Evolutionary conservation across 441 rosid species (phyloP).

Genomic region (Populus trichocarpa): DNA sequence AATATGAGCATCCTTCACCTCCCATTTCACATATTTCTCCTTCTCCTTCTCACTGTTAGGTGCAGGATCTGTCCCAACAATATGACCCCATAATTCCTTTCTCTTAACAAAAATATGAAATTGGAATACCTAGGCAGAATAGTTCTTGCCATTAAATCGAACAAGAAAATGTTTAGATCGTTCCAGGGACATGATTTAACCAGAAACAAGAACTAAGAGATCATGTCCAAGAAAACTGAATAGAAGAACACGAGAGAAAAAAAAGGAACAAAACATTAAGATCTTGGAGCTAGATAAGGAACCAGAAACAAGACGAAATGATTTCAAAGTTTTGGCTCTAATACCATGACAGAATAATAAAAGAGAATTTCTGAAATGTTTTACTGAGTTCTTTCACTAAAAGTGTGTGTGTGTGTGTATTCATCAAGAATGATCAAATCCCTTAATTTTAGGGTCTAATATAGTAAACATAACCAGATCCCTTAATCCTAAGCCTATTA

Average conservation of each 20-base stretch:
- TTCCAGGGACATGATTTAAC: constrained; percentile 8
- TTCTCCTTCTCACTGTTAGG: neutral
- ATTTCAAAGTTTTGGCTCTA: neutral
- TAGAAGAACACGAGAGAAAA: neutral
- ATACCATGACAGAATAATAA: constrained; percentile 12
- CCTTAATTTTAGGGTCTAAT: neutral
- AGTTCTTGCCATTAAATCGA: constrained; percentile 13
- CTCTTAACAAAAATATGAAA: neutral
- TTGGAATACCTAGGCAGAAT: constrained; percentile 15
- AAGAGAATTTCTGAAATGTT: neutral
- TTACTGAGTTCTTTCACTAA: neutral
- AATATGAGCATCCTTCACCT: too few relatives aligned
- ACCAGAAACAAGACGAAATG: neutral
- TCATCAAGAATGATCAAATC: neutral
- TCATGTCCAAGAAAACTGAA: neutral
- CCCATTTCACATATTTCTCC: too few relatives aligned
- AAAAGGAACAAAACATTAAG: neutral
- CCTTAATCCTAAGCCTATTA: neutral
- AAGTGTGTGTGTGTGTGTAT: too few relatives aligned
- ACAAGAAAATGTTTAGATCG: neutral
- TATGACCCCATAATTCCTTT: constrained; percentile 2
- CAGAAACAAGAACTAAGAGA: neutral
- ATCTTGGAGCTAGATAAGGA: neutral
- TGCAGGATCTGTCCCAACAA: neutral
- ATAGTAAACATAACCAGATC: neutral